These are phyloP conservation scores for Quercus alba DNA, from an alignment of 306 rosid species.

Conservation along the genomic window DNA sequence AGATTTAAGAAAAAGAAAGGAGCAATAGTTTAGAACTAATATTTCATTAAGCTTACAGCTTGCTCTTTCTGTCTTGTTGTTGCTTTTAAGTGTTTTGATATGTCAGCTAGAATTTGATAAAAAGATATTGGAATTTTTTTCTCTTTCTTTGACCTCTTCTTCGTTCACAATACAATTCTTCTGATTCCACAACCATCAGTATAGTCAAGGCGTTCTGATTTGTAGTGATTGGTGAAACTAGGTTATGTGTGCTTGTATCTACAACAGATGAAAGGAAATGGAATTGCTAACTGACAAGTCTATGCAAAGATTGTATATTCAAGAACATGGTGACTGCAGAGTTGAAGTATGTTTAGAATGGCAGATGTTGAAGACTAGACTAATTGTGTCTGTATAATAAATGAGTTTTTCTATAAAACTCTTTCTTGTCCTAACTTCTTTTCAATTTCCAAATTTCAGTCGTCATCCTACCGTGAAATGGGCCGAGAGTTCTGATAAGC, in stretches of 20 bases:
- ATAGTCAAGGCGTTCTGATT: neutral
- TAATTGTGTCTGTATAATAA: neutral
- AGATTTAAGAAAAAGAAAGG: no score
- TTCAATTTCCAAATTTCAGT: conserved; percentile 26
- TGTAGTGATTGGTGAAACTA: neutral
- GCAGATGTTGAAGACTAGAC: neutral
- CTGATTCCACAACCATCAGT: neutral
- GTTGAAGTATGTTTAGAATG: no score
- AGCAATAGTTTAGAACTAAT: neutral
- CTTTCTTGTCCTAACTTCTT: neutral
- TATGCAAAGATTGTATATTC: no score
- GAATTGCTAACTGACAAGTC: neutral
- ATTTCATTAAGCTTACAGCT: neutral
- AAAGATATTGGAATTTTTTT: neutral
- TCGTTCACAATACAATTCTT: neutral
- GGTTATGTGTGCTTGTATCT: neutral
- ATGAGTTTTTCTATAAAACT: neutral
- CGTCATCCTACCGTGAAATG: conserved; percentile 74
- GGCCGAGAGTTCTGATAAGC: conserved; percentile 66
- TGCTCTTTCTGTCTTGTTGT: neutral
- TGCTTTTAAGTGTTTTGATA: neutral
- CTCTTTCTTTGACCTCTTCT: neutral
- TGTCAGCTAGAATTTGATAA: neutral
- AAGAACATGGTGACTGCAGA: no score
- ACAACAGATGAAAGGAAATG: neutral